phyloP scores from a whole-genome alignment of 768 basidiomycete species.

The Lactifluus pinguis region DNA sequence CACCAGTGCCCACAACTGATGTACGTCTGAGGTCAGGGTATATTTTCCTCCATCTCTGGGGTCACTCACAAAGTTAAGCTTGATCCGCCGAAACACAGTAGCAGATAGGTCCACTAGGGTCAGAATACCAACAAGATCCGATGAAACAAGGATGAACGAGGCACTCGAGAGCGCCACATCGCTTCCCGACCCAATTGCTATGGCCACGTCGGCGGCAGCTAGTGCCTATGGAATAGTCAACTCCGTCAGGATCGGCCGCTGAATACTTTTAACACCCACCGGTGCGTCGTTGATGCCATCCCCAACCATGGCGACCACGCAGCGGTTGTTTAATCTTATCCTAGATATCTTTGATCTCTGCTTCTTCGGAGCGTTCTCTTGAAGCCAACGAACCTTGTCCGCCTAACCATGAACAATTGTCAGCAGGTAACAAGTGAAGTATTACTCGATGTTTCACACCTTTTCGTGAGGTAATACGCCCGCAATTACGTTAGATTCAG shows the following conservation, averaged over 20 bases:
- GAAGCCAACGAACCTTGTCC: slow-evolving; percentile 51
- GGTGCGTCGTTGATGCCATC: slow-evolving; percentile 61
- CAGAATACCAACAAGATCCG: slow-evolving; percentile 49
- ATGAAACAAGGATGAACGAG: slow-evolving; percentile 69
- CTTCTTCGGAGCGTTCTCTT: slow-evolving; percentile 34
- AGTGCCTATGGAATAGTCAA: slow-evolving; percentile 34
- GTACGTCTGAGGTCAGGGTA: slow-evolving; percentile 1
- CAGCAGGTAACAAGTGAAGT: slow-evolving; percentile 10
- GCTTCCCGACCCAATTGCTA: slow-evolving; percentile 58
- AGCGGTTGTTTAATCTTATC: slow-evolving; percentile 27
- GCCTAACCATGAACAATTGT: slow-evolving; percentile 28
- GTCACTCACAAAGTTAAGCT: slow-evolving; percentile 59
- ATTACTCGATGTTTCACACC: slow-evolving; percentile 34
- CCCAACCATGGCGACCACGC: slow-evolving; percentile 47
- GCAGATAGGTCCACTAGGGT: slow-evolving; percentile 55
- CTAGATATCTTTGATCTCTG: slow-evolving; percentile 23
- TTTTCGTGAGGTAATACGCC: slow-evolving; percentile 80
- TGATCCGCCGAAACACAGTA: slow-evolving; percentile 58
- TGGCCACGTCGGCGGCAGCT: slow-evolving; percentile 47
- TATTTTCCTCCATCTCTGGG: not conserved
- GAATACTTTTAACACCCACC: slow-evolving; percentile 23
- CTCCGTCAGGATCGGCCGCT: not conserved
- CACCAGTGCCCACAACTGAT: slow-evolving; percentile 53
- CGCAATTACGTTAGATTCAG: slow-evolving; percentile 60
- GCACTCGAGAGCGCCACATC: slow-evolving; percentile 73